These are phyloP conservation scores for Lactarius deliciosus DNA, from an alignment of 768 basidiomycete species.

Conservation along the genomic window DNA sequence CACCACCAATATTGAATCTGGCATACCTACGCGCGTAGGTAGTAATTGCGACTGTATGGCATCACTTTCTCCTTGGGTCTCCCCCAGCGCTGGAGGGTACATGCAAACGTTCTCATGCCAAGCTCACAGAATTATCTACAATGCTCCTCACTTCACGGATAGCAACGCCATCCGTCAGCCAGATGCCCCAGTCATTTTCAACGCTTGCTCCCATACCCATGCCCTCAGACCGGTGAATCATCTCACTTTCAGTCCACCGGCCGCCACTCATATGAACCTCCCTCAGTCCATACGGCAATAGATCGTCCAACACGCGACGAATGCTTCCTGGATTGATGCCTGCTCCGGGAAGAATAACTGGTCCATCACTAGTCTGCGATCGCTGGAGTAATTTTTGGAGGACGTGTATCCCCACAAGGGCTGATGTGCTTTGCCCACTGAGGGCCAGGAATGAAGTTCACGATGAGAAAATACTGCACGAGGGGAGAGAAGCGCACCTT, in stretches of 20 bases:
- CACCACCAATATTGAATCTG: neutral
- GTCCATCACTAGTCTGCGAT: conserved; percentile 7
- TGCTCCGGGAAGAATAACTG: conserved; percentile 65
- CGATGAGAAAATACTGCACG: conserved; percentile 1
- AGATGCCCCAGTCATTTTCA: conserved; percentile 63
- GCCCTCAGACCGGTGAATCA: conserved; percentile 50
- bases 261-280: conserved; percentile 81
- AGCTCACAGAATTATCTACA: conserved; percentile 38
- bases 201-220: conserved; percentile 69
- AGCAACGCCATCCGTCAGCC: conserved; percentile 56
- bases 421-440: conserved; percentile 55
- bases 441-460: neutral
- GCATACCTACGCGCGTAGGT: too few relatives aligned
- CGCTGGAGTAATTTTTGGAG: conserved; percentile 30
- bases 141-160: conserved; percentile 53
- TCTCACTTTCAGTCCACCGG: conserved; percentile 54
- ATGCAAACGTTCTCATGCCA: neutral
- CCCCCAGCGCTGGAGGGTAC: too few relatives aligned
- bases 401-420: conserved; percentile 31
- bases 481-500: conserved; percentile 46
- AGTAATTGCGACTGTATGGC: too few relatives aligned
- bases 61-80: too few relatives aligned
- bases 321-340: conserved; percentile 65
- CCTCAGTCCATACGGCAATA: conserved; percentile 55
- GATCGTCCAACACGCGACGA: conserved; percentile 45